Base-by-base conservation (phyloP, 805 yeast genomes). In the Hanseniaspora guilliermondii region DNA sequence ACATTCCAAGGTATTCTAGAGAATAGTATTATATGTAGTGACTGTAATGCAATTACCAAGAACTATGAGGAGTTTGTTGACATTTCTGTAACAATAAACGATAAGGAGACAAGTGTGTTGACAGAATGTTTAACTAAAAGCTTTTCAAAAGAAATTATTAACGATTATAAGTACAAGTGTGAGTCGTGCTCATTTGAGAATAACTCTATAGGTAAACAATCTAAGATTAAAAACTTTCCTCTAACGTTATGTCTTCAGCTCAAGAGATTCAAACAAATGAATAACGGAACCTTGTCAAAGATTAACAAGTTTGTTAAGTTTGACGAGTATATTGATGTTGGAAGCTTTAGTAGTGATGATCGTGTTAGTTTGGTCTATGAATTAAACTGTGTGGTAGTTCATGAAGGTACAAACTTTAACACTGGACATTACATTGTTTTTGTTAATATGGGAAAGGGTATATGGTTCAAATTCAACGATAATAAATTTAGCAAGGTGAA, bases 381-480 rank as follows among this genome's bases (percentile, higher is more conserved):
- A 67, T 73, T 93, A 41, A 87, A 82, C 68, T 96, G 91, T 1
- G 78, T 89, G 33, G 83, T 93, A 9, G 80, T 87, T 61, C 98
- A 93, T 66, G 81, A 80, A 35, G 99, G 99, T 1, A 82, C 91
- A 19, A 93, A 91, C 6, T 52, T 52, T 37, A 87, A 87, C 65
- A 93, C 97, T 1, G 99, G 99, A 11, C 99, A 93, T 67, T 93
- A 93, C 65, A 76, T 89, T 14, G 83, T 93, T 17, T 75, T 82
- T 61, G 77, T 86, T 57, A 91, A 89, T 64, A 77, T 74, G 53
- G 71, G 77, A n/a, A 76, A 78, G 41, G 85, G 87, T 2, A 74
- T 77, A 61, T 93, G 99, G 99, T 84, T 84, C 65, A 82, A 79
- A 65, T 89, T 88, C 65, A 96, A 93, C 64, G 99, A 93, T 69